phyloP scores from a whole-genome alignment of 2,329 filamentous ascomycete genomes.

The Trichophyton verrucosum region DNA sequence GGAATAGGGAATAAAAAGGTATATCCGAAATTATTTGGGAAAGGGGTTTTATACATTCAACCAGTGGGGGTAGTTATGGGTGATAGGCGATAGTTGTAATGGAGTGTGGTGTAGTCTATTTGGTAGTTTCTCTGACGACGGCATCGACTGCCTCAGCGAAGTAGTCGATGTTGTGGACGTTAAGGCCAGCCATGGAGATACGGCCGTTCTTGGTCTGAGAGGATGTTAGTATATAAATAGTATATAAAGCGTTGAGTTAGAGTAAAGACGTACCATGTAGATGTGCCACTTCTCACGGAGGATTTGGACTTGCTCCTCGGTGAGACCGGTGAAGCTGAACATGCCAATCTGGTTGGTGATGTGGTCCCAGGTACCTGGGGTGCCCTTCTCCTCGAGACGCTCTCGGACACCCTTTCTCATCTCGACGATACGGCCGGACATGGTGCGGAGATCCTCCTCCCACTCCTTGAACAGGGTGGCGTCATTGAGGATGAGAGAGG shows the following conservation, averaged over 20 bases:
- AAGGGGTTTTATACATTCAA: background rate
- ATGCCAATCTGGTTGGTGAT: slow-evolving; percentile 99
- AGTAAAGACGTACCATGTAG: slow-evolving; percentile 32
- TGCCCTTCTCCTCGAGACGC: slow-evolving; percentile 72
- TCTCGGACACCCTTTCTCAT: slow-evolving; percentile 71
- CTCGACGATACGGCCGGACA: slow-evolving; percentile 87
- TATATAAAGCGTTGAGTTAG: background rate
- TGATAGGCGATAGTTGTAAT: background rate
- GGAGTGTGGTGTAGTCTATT: background rate
- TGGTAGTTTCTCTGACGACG: slow-evolving; percentile 46
- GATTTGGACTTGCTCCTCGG: slow-evolving; percentile 35
- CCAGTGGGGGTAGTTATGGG: background rate
- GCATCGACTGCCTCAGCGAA: slow-evolving; percentile 81
- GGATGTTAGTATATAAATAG: slow-evolving; percentile 1
- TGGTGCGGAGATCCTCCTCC: slow-evolving; percentile 81
- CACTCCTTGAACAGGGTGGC: slow-evolving; percentile 70
- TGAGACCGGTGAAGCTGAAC: slow-evolving; percentile 69
- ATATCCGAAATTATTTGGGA: background rate
- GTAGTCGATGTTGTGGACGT: slow-evolving; percentile 83
- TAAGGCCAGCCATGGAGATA: slow-evolving; percentile 97
- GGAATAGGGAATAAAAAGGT: background rate
- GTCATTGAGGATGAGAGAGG: slow-evolving; percentile 73
- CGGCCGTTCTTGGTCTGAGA: slow-evolving; percentile 82
- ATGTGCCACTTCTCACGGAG: slow-evolving; percentile 39
- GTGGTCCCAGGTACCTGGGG: slow-evolving; percentile 88